Evolutionary conservation across 495 filamentous ascomycete genomes (phyloP), one percentile per base, ranked within the genome.

Genomic region (Daldinia decipiens): DNA sequence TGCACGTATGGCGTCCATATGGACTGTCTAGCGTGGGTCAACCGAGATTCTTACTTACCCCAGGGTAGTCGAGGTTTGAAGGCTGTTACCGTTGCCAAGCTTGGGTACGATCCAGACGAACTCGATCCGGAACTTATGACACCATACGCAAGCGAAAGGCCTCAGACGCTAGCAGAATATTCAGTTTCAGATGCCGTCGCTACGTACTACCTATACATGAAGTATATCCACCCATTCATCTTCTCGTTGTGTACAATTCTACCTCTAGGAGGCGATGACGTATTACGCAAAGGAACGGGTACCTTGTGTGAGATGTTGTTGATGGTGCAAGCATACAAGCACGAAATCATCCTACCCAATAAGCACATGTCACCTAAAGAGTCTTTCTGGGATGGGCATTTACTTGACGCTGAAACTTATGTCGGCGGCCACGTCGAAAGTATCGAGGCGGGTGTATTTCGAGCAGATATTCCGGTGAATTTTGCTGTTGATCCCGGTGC

Each of bases 121-220:
- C 86, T 99, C 68, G 95, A 99, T 77, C 95, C 95, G 0, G 95
- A 99, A 77, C 85, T 98, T 68, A 99, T 99, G 95, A 97, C 95
- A 53, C 92, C 88, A 31, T 97, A 97, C 80, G 95, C 95, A 13
- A 89, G 85, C 64, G 96, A 99, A 81, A 85, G 92, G 67, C 95
- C 95, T 0, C 95, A 99, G 76, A 95, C 91, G 0, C 81, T 99
- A 47, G 94, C 95, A 1, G 95, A 99, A 71, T 99, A 99, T 81
- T 99, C 95, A 0, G 95, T 99, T 50, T 99, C 95, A 71, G 95
- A 99, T 87, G 95, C 95, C 31, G 95, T 99, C 19, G 95, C 95
- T 3, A 99, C 95, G 2, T 99, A 98, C 78, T 99, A 99, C 76
- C 85, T 99, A 47, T 99, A 99, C 82, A 99, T 98, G 95, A 99